phyloP scores from a whole-genome alignment of 2,329 filamentous ascomycete species.

The Fusarium torulosum region DNA sequence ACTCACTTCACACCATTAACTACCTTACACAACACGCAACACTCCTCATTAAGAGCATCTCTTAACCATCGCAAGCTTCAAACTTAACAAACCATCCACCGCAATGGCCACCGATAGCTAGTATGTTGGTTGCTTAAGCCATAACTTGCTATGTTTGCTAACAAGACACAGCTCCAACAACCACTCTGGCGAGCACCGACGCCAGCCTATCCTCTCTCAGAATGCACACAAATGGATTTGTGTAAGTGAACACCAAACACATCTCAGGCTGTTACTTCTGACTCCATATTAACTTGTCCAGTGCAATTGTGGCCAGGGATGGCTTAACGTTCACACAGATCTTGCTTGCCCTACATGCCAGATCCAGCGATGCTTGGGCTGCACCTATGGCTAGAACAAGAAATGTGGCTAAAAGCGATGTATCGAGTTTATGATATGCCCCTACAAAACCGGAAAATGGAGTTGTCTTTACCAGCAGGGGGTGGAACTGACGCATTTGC shows the following conservation, averaged over 20 bases:
- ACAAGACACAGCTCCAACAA: conserved; percentile 1
- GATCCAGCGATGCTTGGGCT: conserved; percentile 33
- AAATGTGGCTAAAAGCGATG: accelerated
- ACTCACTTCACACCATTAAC: not conserved
- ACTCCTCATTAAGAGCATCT: too few relatives aligned
- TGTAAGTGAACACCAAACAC: not conserved
- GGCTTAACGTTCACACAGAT: not conserved
- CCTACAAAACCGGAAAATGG: not conserved
- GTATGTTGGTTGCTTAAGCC: conserved; percentile 1
- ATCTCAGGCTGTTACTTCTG: too few relatives aligned
- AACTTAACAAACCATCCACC: not conserved
- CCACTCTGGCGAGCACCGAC: not conserved
- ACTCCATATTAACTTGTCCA: not conserved
- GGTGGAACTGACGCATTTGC: not conserved
- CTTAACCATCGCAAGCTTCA: not conserved
- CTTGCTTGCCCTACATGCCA: conserved; percentile 1
- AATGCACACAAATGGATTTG: conserved; percentile 11
- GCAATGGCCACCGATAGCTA: conserved; percentile 13
- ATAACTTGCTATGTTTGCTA: not conserved
- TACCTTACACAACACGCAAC: not conserved
- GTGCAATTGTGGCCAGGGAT: conserved; percentile 20
- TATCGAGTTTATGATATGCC: too few relatives aligned
- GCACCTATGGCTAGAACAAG: conserved; percentile 28
- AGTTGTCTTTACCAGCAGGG: not conserved
- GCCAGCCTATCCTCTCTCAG: conserved; percentile 5